These are phyloP conservation scores for Solanum ossicruentum DNA, from an alignment of 257 asterid genomes.

Conservation along the genomic window DNA sequence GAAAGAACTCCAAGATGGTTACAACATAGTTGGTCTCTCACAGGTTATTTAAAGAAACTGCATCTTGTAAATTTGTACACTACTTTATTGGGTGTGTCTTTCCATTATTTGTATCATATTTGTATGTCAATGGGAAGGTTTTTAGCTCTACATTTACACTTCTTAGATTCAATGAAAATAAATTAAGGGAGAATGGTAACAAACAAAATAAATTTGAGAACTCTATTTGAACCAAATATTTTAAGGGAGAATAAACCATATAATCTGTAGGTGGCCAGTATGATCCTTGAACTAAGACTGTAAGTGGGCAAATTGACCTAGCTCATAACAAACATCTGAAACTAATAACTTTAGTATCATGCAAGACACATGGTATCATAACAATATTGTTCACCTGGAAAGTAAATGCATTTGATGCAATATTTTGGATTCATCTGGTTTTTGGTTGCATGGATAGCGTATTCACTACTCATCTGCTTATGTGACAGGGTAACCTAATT, in stretches of 20 bases:
- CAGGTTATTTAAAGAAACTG: constrained; percentile 39
- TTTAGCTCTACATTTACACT: background rate
- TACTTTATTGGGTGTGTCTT: background rate
- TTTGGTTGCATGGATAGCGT: background rate
- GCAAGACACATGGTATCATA: background rate
- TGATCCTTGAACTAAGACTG: background rate
- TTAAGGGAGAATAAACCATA: background rate
- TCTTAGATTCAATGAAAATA: background rate
- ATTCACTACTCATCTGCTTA: constrained; percentile 7
- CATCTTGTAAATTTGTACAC: background rate
- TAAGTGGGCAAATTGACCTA: background rate
- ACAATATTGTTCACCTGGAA: background rate
- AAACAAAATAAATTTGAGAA: background rate
- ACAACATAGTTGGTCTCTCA: constrained; percentile 91
- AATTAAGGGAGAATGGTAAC: background rate
- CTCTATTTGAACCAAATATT: background rate
- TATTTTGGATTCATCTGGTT: background rate
- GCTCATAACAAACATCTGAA: background rate
- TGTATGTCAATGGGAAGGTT: background rate
- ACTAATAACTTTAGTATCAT: background rate
- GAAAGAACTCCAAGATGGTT: constrained; percentile 70
- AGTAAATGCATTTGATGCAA: background rate
- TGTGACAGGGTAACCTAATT: constrained; percentile 71
- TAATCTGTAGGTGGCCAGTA: background rate
- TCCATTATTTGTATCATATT: background rate